A percentile compares a stretch with the other conserved stretches of the same genome.
Evolutionary conservation across 2,329 filamentous ascomycete genomes (phyloP).

Genomic region (Mycocentrospora acerina): DNA sequence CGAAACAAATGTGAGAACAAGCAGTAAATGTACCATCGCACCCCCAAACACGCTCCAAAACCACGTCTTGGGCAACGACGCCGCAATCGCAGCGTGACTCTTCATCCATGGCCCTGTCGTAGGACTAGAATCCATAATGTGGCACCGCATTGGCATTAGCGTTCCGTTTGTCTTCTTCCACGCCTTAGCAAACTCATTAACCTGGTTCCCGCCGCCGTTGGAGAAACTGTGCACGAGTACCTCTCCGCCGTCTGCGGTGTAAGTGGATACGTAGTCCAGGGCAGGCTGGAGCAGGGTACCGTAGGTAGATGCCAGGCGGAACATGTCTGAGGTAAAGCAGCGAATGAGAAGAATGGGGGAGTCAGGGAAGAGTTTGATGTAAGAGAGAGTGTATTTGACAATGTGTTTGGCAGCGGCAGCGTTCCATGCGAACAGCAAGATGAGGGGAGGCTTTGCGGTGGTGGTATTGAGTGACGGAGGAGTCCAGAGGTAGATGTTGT

Average conservation of each 20-base stretch:
- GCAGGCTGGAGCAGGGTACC: constrained; percentile 24
- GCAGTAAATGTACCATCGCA: constrained; percentile 27
- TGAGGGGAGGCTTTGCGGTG: constrained; percentile 19
- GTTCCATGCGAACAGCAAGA: constrained; percentile 40
- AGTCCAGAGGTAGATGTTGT: constrained; percentile 39
- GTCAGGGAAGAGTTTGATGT: constrained; percentile 34
- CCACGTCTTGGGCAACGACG: constrained; percentile 25
- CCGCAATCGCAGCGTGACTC: constrained; percentile 32
- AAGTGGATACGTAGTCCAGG: constrained; percentile 25
- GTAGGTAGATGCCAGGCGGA: constrained; percentile 21
- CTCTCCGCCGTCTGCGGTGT: constrained; percentile 22
- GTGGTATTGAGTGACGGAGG: constrained; percentile 9
- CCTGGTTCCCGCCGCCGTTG: constrained; percentile 40
- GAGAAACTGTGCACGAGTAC: constrained; percentile 40
- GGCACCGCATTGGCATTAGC: constrained; percentile 29
- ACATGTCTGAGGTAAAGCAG: constrained; percentile 33
- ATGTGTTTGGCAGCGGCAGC: constrained; percentile 39
- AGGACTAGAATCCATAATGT: constrained; percentile 38
- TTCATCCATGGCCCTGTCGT: constrained; percentile 35
- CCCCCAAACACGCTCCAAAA: constrained; percentile 31
- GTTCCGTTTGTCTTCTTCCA: constrained; percentile 24
- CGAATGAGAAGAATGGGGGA: constrained; percentile 35
- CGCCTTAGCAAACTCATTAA: constrained; percentile 35
- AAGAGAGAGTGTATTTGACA: constrained; percentile 38
- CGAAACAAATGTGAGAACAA: constrained; percentile 23